phyloP scores from a whole-genome alignment of 2,329 filamentous ascomycete species.

The Xylariaceae sp. region DNA sequence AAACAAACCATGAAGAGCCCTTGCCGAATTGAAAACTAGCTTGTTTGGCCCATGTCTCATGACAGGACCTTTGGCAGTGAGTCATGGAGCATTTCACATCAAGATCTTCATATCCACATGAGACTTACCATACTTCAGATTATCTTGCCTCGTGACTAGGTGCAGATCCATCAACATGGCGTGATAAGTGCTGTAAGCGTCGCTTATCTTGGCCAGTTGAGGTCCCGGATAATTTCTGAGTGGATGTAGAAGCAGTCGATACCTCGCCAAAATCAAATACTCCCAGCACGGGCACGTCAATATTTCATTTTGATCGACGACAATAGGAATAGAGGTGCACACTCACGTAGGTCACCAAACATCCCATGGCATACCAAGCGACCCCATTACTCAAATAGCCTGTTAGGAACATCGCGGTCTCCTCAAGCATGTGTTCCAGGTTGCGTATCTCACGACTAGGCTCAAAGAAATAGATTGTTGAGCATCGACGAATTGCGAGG shows the following conservation, averaged over 20 bases:
- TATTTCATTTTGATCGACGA: no score
- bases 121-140: constrained; percentile 5
- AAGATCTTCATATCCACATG: not conserved
- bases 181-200: not conserved
- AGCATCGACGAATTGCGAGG: no score
- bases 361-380: no score
- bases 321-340: no score
- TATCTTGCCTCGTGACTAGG: not conserved
- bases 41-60: constrained; percentile 3
- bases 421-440: no score
- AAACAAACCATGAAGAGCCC: constrained; percentile 4
- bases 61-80: not conserved
- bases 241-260: constrained; percentile 3
- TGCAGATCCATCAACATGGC: not conserved
- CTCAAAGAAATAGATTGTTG: no score
- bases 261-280: no score
- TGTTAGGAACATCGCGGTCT: no score
- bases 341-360: no score
- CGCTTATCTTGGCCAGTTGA: not conserved
- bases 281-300: no score
- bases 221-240: constrained; percentile 1
- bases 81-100: not conserved
- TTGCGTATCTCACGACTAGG: no score
- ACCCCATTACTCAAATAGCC: no score
- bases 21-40: constrained; percentile 6